These are phyloP conservation scores for Candida sojae DNA, from an alignment of 1,139 yeast genomes.

Conservation along the genomic window DNA sequence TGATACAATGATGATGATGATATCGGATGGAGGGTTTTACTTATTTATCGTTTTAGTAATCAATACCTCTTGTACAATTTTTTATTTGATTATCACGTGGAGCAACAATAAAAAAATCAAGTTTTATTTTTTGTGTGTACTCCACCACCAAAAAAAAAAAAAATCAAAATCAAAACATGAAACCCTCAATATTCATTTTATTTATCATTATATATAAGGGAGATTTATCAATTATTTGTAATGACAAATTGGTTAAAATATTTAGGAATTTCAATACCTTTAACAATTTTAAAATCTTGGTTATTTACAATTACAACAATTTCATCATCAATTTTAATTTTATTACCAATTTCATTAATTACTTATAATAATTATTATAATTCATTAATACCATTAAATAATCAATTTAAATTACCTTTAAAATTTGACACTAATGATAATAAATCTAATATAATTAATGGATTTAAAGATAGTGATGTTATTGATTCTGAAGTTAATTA, in stretches of 20 bases:
- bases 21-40: too few relatives aligned
- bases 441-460: not conserved
- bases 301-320: constrained; percentile 20
- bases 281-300: constrained; percentile 18
- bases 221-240: not conserved
- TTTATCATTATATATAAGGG: too few relatives aligned
- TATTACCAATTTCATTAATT: constrained; percentile 27
- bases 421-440: constrained; percentile 7
- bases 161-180: not conserved
- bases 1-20: too few relatives aligned
- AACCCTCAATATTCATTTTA: too few relatives aligned
- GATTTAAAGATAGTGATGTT: not conserved
- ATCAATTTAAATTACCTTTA: constrained; percentile 13
- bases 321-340: constrained; percentile 18
- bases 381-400: constrained; percentile 22
- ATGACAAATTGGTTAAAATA: constrained; percentile 8
- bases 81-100: not conserved
- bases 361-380: constrained; percentile 28
- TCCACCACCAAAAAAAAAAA: not conserved
- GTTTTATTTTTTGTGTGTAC: too few relatives aligned
- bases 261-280: constrained; percentile 13
- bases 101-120: not conserved
- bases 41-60: too few relatives aligned
- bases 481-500: constrained; percentile 12
- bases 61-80: too few relatives aligned